Evolutionary conservation across 2,329 filamentous ascomycete genomes (phyloP).

Genomic region (Penicillium sp.): DNA sequence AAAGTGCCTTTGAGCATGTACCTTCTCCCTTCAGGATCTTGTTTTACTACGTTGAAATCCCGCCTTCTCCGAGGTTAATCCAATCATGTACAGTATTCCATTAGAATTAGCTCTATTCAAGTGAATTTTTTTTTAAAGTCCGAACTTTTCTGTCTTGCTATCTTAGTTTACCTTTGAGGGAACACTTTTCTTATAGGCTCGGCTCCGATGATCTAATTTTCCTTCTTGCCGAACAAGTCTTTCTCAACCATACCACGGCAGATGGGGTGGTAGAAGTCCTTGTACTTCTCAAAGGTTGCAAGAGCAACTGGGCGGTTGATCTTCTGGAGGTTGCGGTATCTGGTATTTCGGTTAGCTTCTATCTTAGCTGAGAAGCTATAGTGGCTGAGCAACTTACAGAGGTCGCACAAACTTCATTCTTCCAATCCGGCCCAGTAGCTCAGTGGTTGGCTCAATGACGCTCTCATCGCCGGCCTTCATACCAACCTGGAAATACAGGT

Average conservation of each 20-base stretch:
- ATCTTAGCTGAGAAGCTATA: background rate
- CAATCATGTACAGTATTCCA: constrained; percentile 15
- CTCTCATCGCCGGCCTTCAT: constrained; percentile 70
- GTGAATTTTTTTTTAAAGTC: background rate
- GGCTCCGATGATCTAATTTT: constrained; percentile 6
- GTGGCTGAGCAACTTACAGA: constrained; percentile 52
- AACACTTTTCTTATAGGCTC: background rate
- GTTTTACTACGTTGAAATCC: background rate
- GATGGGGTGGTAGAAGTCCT: constrained; percentile 94
- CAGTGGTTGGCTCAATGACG: constrained; percentile 69
- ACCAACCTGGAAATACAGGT: constrained; percentile 76
- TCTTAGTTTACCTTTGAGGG: background rate
- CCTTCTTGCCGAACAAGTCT: constrained; percentile 61
- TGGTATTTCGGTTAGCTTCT: constrained; percentile 19
- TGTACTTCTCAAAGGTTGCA: constrained; percentile 81
- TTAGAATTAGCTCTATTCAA: background rate
- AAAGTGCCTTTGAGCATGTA: background rate
- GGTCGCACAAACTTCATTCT: constrained; percentile 97
- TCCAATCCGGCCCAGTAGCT: constrained; percentile 77
- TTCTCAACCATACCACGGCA: constrained; percentile 85
- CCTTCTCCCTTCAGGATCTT: background rate
- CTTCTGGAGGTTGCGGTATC: constrained; percentile 68
- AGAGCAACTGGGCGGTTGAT: constrained; percentile 74
- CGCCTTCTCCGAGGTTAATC: constrained; percentile 2
- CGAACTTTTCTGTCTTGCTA: background rate